These are phyloP conservation scores for Mycena citricolor DNA, from an alignment of 1,284 basidiomycete genomes.

Conservation along the genomic window DNA sequence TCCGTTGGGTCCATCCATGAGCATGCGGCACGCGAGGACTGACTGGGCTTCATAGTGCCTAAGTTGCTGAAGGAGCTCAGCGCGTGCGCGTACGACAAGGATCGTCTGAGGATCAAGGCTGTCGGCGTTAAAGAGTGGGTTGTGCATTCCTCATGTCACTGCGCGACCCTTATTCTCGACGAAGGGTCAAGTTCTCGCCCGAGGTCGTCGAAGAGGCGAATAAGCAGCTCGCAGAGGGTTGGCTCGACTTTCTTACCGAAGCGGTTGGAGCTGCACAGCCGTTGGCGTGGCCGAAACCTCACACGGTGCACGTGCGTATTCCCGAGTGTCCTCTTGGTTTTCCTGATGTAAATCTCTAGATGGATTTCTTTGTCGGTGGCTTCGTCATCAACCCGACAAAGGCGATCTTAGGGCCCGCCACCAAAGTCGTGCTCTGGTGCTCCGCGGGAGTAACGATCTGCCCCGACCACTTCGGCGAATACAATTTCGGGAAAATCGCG, in stretches of 20 bases:
- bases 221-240: background rate
- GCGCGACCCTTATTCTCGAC: background rate
- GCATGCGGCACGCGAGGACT: background rate
- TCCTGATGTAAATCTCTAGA: background rate
- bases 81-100: constrained; percentile 2
- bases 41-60: background rate
- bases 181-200: background rate
- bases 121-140: constrained; percentile 10
- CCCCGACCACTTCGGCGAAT: background rate
- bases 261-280: no score
- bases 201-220: background rate
- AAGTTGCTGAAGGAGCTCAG: constrained; percentile 6
- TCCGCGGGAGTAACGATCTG: background rate
- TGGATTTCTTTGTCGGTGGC: constrained; percentile 6
- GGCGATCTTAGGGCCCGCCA: constrained; percentile 4
- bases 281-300: constrained; percentile 5
- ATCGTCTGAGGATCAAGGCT: constrained; percentile 4
- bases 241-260: background rate
- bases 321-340: background rate
- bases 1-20: no score
- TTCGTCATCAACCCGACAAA: constrained; percentile 12
- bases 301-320: constrained; percentile 2
- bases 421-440: constrained; percentile 10
- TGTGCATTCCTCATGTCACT: background rate
- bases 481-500: constrained; percentile 7